Base-by-base conservation (phyloP, 148 eudicot genomes). In the Rhododendron vialii region DNA sequence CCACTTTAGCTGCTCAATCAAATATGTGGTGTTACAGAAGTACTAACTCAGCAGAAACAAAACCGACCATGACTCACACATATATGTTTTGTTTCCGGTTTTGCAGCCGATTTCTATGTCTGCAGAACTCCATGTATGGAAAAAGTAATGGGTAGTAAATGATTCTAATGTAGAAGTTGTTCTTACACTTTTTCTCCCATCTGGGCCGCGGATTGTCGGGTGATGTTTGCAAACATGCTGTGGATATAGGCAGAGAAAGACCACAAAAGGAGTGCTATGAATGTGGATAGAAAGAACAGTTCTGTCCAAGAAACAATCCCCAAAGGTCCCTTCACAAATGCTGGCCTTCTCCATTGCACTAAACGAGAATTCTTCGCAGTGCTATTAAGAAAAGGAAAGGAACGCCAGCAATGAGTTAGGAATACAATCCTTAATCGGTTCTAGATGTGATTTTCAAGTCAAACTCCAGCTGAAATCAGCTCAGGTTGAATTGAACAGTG, bases 251-350 rank as follows among this genome's bases (percentile, higher is more conserved):
- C 87, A 10, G 87, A 87, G 74, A 89, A 88, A n/a, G 91, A 92
- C 98, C 98, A 94, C 17, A 80, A 63, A 20, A 94, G 90, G 82
- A 95, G 94, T 47, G 88, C 96, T 9, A 92, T 75, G 85, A 94
- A 94, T 93, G 93, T 92, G 4, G 85, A 3, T 0, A 94, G 57
- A 86, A 93, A 92, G 41, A 89, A 83, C 48, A 95, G n/a, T 80
- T 94, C 98, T 69, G 86, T 87, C 91, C 94, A 91, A 51, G 98
- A 87, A 1, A 93, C 92, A n/a, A 93, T 92, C 33, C 98, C 98
- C 15, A 95, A 83, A 79, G 92, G 93, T 20, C 98, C 93, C 86
- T 63, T 94, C 30, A 86, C 85, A 2, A 95, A 15, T 61, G 86
- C 90, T 33, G 93, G 95, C 75, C 89, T 84, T 84, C 89, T 91